phyloP scores from a whole-genome alignment of 78 protist species.

The Cavenderia fasciculata region DNA sequence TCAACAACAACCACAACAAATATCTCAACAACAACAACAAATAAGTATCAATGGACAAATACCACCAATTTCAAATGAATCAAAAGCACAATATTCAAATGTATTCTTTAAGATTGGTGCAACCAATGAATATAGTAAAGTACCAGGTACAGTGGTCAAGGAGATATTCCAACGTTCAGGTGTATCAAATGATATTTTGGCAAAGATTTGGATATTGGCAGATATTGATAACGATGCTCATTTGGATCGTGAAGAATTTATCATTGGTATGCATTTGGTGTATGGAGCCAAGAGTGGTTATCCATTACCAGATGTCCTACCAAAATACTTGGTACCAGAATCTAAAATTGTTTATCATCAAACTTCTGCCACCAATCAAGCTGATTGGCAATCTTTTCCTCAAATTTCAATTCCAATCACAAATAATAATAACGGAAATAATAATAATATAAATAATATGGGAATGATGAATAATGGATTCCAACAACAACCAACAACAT shows the following conservation, averaged over 20 bases:
- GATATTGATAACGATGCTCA: slow-evolving; percentile 49
- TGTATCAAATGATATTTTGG: slow-evolving; percentile 14
- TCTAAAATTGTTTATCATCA: slow-evolving; percentile 13
- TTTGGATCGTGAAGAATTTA: slow-evolving; percentile 54
- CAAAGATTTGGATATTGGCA: slow-evolving; percentile 34
- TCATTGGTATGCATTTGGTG: slow-evolving; percentile 55
- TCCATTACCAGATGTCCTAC: slow-evolving; percentile 11
- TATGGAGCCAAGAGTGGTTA: slow-evolving; percentile 28
- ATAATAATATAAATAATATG: too few relatives aligned
- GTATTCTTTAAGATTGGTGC: slow-evolving; percentile 39
- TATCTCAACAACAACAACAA: neutral
- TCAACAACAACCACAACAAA: slow-evolving; percentile 27
- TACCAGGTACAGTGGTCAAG: slow-evolving; percentile 23
- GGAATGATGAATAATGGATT: neutral
- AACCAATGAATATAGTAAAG: neutral
- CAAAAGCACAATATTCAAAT: slow-evolving; percentile 60
- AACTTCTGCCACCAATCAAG: slow-evolving; percentile 9
- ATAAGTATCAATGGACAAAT: neutral
- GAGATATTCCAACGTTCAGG: slow-evolving; percentile 38
- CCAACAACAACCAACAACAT: neutral
- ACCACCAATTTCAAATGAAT: slow-evolving; percentile 59
- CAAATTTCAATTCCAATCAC: neutral
- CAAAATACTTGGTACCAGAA: slow-evolving; percentile 58
- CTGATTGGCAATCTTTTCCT: slow-evolving; percentile 69
- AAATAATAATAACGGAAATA: too few relatives aligned